Conservation (phyloP, 78 protist genomes). For the Bigelowiella natans region DNA sequence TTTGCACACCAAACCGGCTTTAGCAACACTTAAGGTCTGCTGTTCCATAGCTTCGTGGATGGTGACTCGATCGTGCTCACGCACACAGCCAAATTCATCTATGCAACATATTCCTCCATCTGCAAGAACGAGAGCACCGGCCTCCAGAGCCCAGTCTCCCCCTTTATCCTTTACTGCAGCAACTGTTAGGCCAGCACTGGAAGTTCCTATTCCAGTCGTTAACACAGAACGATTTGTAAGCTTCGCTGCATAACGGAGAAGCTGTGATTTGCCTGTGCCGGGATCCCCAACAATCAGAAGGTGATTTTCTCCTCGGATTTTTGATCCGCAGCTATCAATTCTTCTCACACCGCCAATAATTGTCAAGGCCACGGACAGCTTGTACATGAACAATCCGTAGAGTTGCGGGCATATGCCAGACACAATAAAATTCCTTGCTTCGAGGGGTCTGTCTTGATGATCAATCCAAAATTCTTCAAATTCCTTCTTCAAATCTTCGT, state of each 20-base stretch:
- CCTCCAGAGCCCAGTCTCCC: conserved; percentile 59
- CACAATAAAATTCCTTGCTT: conserved; percentile 19
- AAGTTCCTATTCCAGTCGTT: conserved; percentile 87
- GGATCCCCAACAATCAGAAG: conserved; percentile 94
- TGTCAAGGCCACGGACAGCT: conserved; percentile 66
- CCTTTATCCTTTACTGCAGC: conserved; percentile 51
- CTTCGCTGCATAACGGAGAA: conserved; percentile 71
- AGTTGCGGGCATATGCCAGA: conserved; percentile 21
- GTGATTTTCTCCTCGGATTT: conserved; percentile 82
- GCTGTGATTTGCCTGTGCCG: conserved; percentile 59
- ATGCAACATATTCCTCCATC: conserved; percentile 98
- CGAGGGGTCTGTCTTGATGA: neutral
- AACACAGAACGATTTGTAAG: conserved; percentile 69
- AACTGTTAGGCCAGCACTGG: conserved; percentile 77
- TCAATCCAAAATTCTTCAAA: neutral
- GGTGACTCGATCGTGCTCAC: conserved; percentile 56
- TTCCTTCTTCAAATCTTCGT: neutral
- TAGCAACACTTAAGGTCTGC: conserved; percentile 94
- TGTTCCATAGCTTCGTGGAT: conserved; percentile 87
- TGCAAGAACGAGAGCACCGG: conserved; percentile 96
- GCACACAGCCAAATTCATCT: conserved; percentile 85
- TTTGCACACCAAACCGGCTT: conserved; percentile 84
- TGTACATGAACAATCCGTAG: conserved; percentile 49
- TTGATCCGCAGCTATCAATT: neutral
- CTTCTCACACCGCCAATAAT: conserved; percentile 73